Percentiles rank a stretch among this genome's conserved stretches.
phyloP scores from a whole-genome alignment of 768 basidiomycete species.

The Amanita rimosa region DNA sequence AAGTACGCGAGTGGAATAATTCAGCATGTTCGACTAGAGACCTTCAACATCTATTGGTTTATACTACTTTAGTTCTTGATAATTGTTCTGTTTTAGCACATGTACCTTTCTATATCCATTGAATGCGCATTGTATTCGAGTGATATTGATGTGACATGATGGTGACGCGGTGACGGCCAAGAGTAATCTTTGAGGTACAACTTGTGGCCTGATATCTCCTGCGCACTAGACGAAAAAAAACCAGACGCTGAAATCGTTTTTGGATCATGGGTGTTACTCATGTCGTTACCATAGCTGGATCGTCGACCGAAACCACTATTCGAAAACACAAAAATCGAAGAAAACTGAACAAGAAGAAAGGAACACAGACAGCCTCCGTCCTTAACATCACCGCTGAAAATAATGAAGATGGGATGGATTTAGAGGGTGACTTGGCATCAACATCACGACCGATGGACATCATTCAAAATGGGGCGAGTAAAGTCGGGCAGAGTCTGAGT shows the following conservation, averaged over 20 bases:
- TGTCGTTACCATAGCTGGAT: background rate
- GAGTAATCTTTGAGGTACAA: background rate
- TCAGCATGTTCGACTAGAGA: background rate
- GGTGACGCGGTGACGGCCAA: too few species aligned
- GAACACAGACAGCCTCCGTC: background rate
- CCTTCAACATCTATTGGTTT: background rate
- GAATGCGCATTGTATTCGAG: background rate
- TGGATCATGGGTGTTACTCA: conserved; percentile 5
- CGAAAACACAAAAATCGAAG: conserved; percentile 5
- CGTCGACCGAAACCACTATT: background rate
- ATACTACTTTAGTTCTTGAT: background rate
- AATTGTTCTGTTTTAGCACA: background rate
- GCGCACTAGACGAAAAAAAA: background rate
- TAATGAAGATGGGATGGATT: background rate
- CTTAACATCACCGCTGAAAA: background rate
- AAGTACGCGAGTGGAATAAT: background rate
- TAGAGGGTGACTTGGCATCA: background rate
- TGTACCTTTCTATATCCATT: background rate
- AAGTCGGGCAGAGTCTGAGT: background rate
- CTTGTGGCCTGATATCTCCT: too few species aligned
- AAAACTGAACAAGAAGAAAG: conserved; percentile 6
- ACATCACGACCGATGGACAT: background rate
- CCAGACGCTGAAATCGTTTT: background rate
- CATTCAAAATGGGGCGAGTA: background rate
- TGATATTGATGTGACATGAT: background rate